Base-by-base conservation (phyloP, 495 filamentous ascomycete species). In the Penicillium manginii region DNA sequence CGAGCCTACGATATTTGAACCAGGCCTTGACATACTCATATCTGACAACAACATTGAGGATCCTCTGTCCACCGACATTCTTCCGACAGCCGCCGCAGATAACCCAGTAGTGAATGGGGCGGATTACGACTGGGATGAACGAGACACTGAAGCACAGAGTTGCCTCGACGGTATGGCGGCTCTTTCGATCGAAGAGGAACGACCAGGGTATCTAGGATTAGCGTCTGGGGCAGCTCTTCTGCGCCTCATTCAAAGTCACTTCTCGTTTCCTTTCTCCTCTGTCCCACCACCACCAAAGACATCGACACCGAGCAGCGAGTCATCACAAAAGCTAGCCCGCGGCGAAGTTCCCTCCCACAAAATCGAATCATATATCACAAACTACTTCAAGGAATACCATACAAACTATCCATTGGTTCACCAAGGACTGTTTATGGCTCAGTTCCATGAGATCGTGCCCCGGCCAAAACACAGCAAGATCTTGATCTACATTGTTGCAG, bases 341-440 rank as follows among this genome's bases (percentile, higher is more conserved):
- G 45, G 43, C 17, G 39, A 54, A n/a, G 33, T 54, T 40, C 52
- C 52, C 5, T n/a, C 52, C 4, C 52, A 54, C 7, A 43, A 45
- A 37, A 45, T 54, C 17, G 52, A 54, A 11, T 29, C 39, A 23
- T 54, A 54, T 45, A 19, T 54, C 15, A 37, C 37, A n/a, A 45
- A 23, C 39, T 54, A 54, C 22, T 54, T 54, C 52, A 54, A 29
- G n/a, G 52, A 54, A 54, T 54, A 54, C 22, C 52, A 54, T 22
- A 54, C 37, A 9, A 42, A 37, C 1, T 54, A 54, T n/a, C 52
- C 52, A 9, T 15, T 54, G 21, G 39, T 54, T 18, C 52, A 54
- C 23, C 52, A 54, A 19, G 39, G 52, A 10, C 9, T 54, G 3
- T 54, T 54, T 10, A 54, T 54, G 52, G 52, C 52, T 4, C 52